These are phyloP conservation scores for Pleodorina starrii DNA, from an alignment of 139 green algal species.

Conservation along the genomic window DNA sequence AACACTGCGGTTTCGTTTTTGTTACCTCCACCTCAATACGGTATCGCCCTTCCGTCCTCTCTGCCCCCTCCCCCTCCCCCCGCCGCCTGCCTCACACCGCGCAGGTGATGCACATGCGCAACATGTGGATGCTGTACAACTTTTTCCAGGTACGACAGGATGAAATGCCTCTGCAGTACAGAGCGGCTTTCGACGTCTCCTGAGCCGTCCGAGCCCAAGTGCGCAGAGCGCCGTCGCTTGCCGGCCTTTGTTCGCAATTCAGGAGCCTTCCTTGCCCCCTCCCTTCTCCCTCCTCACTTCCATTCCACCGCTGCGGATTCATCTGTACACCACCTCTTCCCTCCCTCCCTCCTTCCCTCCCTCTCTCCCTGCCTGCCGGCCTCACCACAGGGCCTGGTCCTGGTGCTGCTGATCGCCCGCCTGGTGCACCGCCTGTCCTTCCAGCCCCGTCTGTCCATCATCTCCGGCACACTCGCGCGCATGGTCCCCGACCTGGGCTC, in stretches of 20 bases:
- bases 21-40: no score
- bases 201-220: background rate
- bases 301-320: no score
- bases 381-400: conserved; percentile 40
- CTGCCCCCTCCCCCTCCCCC: no score
- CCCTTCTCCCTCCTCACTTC: no score
- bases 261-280: no score
- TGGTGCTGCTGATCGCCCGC: conserved; percentile 52
- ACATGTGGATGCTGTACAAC: conserved; percentile 52
- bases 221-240: no score
- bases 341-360: background rate
- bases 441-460: conserved; percentile 54
- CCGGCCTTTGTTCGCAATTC: no score
- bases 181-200: background rate
- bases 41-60: no score
- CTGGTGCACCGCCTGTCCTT: conserved; percentile 53
- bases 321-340: background rate
- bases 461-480: conserved; percentile 49
- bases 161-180: background rate
- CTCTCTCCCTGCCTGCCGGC: no score
- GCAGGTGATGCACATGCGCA: conserved; percentile 40
- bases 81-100: background rate
- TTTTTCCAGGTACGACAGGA: conserved; percentile 30
- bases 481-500: conserved; percentile 50
- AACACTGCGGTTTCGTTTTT: no score